A percentile compares a stretch with the other conserved stretches of the same genome.
These are phyloP conservation scores for Eucommia ulmoides DNA, from an alignment of 257 asterid genomes.

Conservation along the genomic window DNA sequence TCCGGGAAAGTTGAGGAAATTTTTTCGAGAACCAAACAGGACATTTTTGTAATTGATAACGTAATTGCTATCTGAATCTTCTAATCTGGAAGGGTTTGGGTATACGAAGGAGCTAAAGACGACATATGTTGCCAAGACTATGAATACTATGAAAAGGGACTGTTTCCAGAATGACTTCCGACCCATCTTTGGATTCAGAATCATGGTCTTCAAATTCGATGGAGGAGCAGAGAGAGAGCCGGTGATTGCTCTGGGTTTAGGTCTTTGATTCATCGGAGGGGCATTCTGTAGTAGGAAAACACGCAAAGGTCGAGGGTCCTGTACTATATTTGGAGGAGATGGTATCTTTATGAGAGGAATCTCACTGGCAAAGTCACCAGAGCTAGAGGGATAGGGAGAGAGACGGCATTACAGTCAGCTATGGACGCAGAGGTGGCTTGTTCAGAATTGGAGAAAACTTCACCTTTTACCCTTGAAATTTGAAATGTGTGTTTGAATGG, in stretches of 20 bases:
- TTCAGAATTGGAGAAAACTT: too few relatives aligned
- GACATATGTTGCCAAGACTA: conserved; percentile 38
- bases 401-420: too few relatives aligned
- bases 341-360: too few relatives aligned
- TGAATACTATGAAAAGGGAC: conserved; percentile 34
- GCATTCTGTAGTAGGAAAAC: too few relatives aligned
- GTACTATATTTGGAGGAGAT: too few relatives aligned
- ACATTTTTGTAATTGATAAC: not conserved
- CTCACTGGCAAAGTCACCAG: too few relatives aligned
- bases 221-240: not conserved
- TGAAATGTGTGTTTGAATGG: too few relatives aligned
- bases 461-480: too few relatives aligned
- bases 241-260: not conserved
- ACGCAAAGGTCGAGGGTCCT: too few relatives aligned
- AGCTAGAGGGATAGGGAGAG: too few relatives aligned
- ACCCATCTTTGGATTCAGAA: conserved; percentile 27
- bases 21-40: not conserved
- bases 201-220: not conserved
- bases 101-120: conserved; percentile 25
- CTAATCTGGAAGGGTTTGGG: conserved; percentile 20
- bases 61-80: conserved; percentile 2
- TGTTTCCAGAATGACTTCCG: conserved; percentile 52
- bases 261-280: conserved; percentile 1
- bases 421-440: too few relatives aligned
- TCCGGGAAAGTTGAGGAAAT: not conserved